These are phyloP conservation scores for Macroventuria anomochaeta DNA, from an alignment of 2,329 filamentous ascomycete species.

Conservation along the genomic window DNA sequence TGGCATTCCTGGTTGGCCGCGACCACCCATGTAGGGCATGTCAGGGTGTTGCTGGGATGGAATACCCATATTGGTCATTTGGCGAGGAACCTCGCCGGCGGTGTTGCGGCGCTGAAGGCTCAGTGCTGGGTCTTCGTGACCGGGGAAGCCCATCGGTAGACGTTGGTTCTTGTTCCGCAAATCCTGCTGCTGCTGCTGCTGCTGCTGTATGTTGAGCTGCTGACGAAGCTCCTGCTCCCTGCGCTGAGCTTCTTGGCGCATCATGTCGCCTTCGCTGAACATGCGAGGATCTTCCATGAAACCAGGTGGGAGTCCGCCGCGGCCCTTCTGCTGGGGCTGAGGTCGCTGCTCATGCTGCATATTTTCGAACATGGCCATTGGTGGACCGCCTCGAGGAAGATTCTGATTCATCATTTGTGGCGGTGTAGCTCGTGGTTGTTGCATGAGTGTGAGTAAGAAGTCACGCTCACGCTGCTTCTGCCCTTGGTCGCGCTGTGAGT, in stretches of 20 bases:
- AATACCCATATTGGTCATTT: slow-evolving; percentile 51
- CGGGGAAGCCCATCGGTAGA: slow-evolving; percentile 42
- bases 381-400: slow-evolving; percentile 45
- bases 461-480: slow-evolving; percentile 72
- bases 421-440: slow-evolving; percentile 55
- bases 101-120: slow-evolving; percentile 48
- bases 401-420: slow-evolving; percentile 44
- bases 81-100: slow-evolving; percentile 43
- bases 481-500: slow-evolving; percentile 47
- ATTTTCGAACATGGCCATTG: slow-evolving; percentile 45
- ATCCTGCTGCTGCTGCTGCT: slow-evolving; percentile 44
- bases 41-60: slow-evolving; percentile 49
- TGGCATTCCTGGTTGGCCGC: slow-evolving; percentile 46
- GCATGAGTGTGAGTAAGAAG: slow-evolving; percentile 86
- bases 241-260: slow-evolving; percentile 41
- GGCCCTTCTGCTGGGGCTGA: slow-evolving; percentile 49
- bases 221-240: slow-evolving; percentile 43
- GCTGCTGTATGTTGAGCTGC: slow-evolving; percentile 22
- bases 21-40: slow-evolving; percentile 42
- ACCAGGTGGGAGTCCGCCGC: slow-evolving; percentile 45
- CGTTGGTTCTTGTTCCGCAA: slow-evolving; percentile 43
- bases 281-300: slow-evolving; percentile 48
- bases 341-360: slow-evolving; percentile 35
- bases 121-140: slow-evolving; percentile 43
- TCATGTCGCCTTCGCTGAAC: slow-evolving; percentile 42